These are phyloP conservation scores for Cytospora leucostoma DNA, from an alignment of 2,329 filamentous ascomycete species.

Conservation along the genomic window DNA sequence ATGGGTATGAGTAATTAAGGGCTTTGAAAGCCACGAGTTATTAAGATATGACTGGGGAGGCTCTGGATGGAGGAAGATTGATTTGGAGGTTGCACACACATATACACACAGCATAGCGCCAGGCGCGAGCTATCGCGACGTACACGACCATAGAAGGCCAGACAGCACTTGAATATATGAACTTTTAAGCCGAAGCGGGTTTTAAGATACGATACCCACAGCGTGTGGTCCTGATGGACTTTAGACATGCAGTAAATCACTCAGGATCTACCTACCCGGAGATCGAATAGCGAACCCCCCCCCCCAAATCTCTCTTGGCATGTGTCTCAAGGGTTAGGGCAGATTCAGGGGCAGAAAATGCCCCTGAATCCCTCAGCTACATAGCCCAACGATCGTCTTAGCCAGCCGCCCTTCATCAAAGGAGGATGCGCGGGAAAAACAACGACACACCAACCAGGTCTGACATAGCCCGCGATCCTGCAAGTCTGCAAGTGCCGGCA, in stretches of 20 bases:
- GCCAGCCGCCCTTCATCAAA: not conserved
- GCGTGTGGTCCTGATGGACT: not conserved
- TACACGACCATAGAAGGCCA: not conserved
- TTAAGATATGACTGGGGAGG: too few species aligned
- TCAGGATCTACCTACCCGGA: too few species aligned
- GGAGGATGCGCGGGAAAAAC: not conserved
- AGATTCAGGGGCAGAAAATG: not conserved
- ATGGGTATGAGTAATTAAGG: constrained; percentile 15
- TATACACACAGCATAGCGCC: not conserved
- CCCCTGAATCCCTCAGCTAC: not conserved
- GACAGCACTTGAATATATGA: not conserved
- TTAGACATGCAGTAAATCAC: not conserved
- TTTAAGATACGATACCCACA: not conserved
- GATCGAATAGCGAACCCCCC: not conserved
- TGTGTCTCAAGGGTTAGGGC: not conserved
- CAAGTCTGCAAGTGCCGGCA: too few species aligned
- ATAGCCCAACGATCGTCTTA: not conserved
- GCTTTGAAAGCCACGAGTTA: not conserved
- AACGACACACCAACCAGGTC: not conserved
- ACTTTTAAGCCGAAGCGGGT: not conserved
- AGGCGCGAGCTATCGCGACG: not conserved
- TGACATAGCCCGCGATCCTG: not conserved
- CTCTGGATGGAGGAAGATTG: not conserved
- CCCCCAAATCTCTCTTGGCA: not conserved
- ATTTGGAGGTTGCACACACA: not conserved